Base-by-base conservation (phyloP, 345 rosid species). In the Syzygium aromaticum region DNA sequence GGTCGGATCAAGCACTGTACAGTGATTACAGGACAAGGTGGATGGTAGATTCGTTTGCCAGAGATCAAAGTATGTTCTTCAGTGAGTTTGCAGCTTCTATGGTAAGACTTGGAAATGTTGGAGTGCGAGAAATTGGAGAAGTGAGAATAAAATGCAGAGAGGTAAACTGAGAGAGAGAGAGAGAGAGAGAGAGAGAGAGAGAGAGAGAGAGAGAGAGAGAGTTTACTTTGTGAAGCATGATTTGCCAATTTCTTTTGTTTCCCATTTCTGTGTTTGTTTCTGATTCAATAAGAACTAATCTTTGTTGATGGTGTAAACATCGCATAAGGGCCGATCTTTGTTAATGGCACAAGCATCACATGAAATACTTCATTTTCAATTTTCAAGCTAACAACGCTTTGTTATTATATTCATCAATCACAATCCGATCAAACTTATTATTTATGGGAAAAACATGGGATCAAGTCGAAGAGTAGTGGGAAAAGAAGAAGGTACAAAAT, bases 31-130 rank as follows among this genome's bases (percentile, higher is more conserved):
- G 96, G 89, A 95, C 96, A 7, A 91, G 86, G 89, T 89, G 96
- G 95, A 91, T 94, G 38, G 98, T 95, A 16, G 92, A 94, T 89
- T 87, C 87, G 30, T 95, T 91, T 89, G 94, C 96, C 30, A 84
- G 25, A 84, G 95, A 94, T 91, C 93, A 96, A 86, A 90, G 73
- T 46, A 89, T 94, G 88, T 96, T 95, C 93, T 94, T 94, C 84
- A 90, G 88, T 86, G 98, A 94, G 90, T 95, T 97, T 86, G 93
- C 91, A 6, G 88, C 90, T 77, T 92, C 98, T 9, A 96, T 95
- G 97, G 93, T 94, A 86, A 95, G 92, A 84, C 94, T 95, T 63
- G 97, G 98, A 86, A 95, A 93, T 90, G 92, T 94, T 51, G 95
- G 96, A 46, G 93, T 94, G 21, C 86, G 88, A 52, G 94, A 94